Percentiles rank a stretch among this genome's conserved stretches.
Evolutionary conservation across 805 yeast genomes (phyloP).

Genomic region (Yueomyces sinensis): DNA sequence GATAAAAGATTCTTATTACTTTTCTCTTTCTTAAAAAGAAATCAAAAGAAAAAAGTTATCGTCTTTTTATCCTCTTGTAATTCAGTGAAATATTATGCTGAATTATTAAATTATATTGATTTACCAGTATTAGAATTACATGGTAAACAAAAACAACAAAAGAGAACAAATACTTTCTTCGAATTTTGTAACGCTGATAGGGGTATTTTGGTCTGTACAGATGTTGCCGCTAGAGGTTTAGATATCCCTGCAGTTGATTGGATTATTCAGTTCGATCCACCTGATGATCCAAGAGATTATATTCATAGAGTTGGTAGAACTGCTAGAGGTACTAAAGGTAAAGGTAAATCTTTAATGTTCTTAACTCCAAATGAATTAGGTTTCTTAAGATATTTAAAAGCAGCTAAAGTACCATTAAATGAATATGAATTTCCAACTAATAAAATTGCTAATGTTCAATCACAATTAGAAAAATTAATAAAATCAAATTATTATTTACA

Average conservation of each 20-base stretch:
- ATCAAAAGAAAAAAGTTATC: slow-evolving; percentile 81
- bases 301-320: slow-evolving; percentile 99
- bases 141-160: slow-evolving; percentile 97
- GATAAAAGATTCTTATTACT: slow-evolving; percentile 84
- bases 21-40: slow-evolving; percentile 88
- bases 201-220: slow-evolving; percentile 90
- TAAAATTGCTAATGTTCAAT: slow-evolving; percentile 92
- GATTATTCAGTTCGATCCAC: slow-evolving; percentile 98
- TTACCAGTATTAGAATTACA: slow-evolving; percentile 92
- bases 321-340: slow-evolving; percentile 84
- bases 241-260: slow-evolving; percentile 98
- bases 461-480: slow-evolving; percentile 82
- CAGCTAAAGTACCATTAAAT: slow-evolving; percentile 93
- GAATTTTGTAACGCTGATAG: slow-evolving; percentile 96
- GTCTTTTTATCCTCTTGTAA: slow-evolving; percentile 95
- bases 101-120: slow-evolving; percentile 88
- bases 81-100: slow-evolving; percentile 93
- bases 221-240: slow-evolving; percentile 98
- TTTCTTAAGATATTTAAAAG: slow-evolving; percentile 84
- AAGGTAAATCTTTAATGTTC: slow-evolving; percentile 92
- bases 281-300: slow-evolving; percentile 99
- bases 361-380: slow-evolving; percentile 90
- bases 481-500: slow-evolving; percentile 88
- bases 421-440: slow-evolving; percentile 92
- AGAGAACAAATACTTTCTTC: slow-evolving; percentile 94